Conservation (phyloP, 371 early-diverging fungal species). For the Paramicrosporidium saccamoebae region DNA sequence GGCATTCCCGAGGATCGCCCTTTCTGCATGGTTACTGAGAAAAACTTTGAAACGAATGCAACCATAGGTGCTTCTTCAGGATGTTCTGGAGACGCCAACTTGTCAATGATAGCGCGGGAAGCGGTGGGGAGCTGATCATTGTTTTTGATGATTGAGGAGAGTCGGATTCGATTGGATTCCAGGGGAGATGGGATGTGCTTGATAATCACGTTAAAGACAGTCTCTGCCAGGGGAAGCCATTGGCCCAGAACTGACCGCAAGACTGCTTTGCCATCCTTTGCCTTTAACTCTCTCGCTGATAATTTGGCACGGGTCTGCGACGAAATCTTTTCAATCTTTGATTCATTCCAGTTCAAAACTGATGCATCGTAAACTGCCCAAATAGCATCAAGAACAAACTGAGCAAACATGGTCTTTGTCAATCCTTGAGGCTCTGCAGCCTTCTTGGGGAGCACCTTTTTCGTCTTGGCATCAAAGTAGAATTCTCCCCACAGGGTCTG, state of each 20-base stretch:
- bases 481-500: slow-evolving; percentile 81
- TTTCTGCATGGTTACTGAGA: slow-evolving; percentile 15
- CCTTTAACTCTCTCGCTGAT: slow-evolving; percentile 42
- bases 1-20: background rate
- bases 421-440: slow-evolving; percentile 22
- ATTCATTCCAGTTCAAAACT: slow-evolving; percentile 28
- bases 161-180: slow-evolving; percentile 34
- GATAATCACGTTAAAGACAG: slow-evolving; percentile 34
- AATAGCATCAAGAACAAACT: slow-evolving; percentile 66
- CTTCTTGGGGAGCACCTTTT: slow-evolving; percentile 47
- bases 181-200: slow-evolving; percentile 60
- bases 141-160: slow-evolving; percentile 39
- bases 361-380: slow-evolving; percentile 80
- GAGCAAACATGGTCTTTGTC: slow-evolving; percentile 70
- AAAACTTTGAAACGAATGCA: slow-evolving; percentile 72
- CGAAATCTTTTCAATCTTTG: slow-evolving; percentile 67
- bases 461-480: slow-evolving; percentile 74
- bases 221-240: slow-evolving; percentile 44
- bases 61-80: slow-evolving; percentile 16
- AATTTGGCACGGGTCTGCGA: slow-evolving; percentile 47
- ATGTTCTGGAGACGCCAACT: slow-evolving; percentile 11
- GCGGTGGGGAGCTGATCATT: slow-evolving; percentile 7
- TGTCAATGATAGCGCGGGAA: no score
- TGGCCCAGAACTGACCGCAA: slow-evolving; percentile 37
- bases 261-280: slow-evolving; percentile 40